Evolutionary conservation across 352 stramenopile genomes (phyloP), one percentile per base, ranked within the genome.

Genomic region (Pythium oligandrum): DNA sequence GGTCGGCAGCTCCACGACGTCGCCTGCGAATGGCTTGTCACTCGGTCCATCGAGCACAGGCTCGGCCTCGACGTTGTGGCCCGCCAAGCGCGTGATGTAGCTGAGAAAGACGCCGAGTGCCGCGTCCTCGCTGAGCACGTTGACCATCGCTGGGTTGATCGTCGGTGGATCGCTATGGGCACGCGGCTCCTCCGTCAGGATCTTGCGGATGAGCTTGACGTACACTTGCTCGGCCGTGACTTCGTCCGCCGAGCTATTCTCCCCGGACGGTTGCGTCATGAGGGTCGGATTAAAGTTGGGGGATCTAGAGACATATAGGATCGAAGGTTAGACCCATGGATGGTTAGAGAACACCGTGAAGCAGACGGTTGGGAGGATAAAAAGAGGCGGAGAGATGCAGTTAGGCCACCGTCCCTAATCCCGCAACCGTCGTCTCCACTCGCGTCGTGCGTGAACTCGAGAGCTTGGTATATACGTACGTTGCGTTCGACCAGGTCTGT

Each of bases 81-180:
- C 61, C n/a, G 65, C 59, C 40, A 86, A 52, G 32, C 75, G 76
- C 54, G 78, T 87, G 61, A 93, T 81, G 63, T 86, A 86, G 43
- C 48, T 63, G 31, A 73, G 36, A 48, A 93, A 89, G 12, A 74
- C 58, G 12, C 66, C 69, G 59, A 76, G 82, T n/a, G 68, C 72
- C 53, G 64, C 61, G 57, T 90, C 83, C 32, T 83, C 64, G 59
- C 64, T 81, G 51, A 93, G 53, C 46, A 79, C 71, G 37, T 78
- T 83, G 37, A 88, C 70, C 44, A 90, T 73, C 36, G 72, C 57
- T 6, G 66, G 72, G 17, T 73, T 85, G 32, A 88, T 71, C 8
- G 62, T 44, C 12, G 48, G 60, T 50, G 17, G 17, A 26, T 67
- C 60, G 42, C 17, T 32, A 30, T 48, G 6, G 35, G 44, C 44